Evolutionary conservation across 1,139 yeast genomes (phyloP), one percentile per base, ranked within the genome.

Genomic region (Diutina scorzettiae): DNA sequence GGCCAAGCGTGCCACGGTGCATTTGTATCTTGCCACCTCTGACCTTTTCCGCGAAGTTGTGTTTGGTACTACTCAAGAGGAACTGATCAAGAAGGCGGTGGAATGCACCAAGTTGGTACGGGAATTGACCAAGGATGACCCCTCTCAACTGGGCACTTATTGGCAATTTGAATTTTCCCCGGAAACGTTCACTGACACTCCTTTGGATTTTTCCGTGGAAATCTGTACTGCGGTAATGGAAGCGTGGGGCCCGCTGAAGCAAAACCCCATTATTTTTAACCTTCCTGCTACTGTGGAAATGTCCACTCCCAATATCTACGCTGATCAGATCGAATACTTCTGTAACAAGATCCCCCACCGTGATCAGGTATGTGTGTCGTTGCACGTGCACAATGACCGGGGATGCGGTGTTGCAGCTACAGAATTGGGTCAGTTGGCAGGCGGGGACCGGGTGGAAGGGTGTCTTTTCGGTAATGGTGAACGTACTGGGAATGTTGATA

Each of bases 381-480:
- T 37, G 24, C 41, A 37, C 27, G 33, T 28, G 11, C 41, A 37
- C 23, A 37, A 37, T 21, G 41, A 37, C 31, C 24, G 41, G 6
- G 41, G 41, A 16, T 37, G 41, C 9, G 41, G 33, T 4, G 41
- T 37, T 12, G 41, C 41, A 1, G 41, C 41, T 3, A 12, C 32
- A 11, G 41, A 37, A n/a, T 28, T 37, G 24, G 41, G 32, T 8
- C 41, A 37, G 21, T 27, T 37, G 18, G 41, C 41, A 3, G 41
- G 41, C 3, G 41, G 33, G 2, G 41, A 37, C 27, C 24, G 41
- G 3, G 33, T 37, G 5, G 41, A 37, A 28, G 41, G 41, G 14
- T 37, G 41, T 28, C 33, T 37, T 11, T 37, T 37, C n/a, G 41
- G 41, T 28, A 37, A 37, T 9, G 41, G 41, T 7, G 41, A 37